Evolutionary conservation across 1,284 basidiomycete species (phyloP).

Genomic region (Polyporus tsugae): DNA sequence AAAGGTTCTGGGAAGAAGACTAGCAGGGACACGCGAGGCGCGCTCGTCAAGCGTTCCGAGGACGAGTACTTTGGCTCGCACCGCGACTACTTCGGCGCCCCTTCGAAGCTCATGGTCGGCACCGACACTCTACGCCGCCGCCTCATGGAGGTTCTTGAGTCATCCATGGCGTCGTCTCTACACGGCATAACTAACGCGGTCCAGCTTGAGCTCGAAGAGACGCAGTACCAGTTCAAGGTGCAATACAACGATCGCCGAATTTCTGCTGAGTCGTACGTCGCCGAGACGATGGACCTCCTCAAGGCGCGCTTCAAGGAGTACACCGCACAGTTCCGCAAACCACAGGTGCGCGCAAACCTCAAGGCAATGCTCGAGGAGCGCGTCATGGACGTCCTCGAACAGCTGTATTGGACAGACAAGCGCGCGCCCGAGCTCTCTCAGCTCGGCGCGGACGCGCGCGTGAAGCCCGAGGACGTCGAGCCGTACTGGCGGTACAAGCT

Average conservation of each 20-base stretch:
- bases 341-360: conserved; percentile 87
- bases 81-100: conserved; percentile 76
- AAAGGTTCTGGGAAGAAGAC: conserved; percentile 68
- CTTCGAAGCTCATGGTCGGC: conserved; percentile 84
- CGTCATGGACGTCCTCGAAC: conserved; percentile 96
- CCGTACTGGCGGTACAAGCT: conserved; percentile 97
- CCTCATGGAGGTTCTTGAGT: conserved; percentile 97
- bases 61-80: conserved; percentile 83
- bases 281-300: conserved; percentile 94
- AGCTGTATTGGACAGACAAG: conserved; percentile 96
- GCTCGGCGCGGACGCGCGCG: conserved; percentile 75
- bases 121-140: conserved; percentile 89
- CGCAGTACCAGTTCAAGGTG: conserved; percentile 99
- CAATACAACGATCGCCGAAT: conserved; percentile 98
- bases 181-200: conserved; percentile 97
- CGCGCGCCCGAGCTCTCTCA: conserved; percentile 79
- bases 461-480: conserved; percentile 84
- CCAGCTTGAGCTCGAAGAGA: conserved; percentile 95
- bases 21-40: conserved; percentile 52
- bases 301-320: conserved; percentile 93
- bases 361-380: conserved; percentile 95
- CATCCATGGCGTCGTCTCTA: conserved; percentile 94
- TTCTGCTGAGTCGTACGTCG: conserved; percentile 96
- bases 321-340: conserved; percentile 88
- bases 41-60: conserved; percentile 76